Evolutionary conservation across 1,139 yeast genomes (phyloP), one percentile per base, ranked within the genome.

Genomic region (Fermentozyma sake): DNA sequence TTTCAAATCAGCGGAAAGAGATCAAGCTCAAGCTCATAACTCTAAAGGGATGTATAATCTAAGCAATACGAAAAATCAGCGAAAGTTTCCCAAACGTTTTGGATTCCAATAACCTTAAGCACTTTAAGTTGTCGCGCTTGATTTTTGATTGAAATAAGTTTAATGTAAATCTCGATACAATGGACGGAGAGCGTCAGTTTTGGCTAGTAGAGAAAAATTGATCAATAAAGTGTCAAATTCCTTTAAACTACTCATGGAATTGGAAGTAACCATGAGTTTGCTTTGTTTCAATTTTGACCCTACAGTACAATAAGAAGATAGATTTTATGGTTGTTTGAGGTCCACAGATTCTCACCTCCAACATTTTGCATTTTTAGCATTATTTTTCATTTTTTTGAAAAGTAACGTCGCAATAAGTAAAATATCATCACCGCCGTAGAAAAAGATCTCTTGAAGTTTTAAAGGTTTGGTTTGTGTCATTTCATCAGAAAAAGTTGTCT

Each of bases 261-360:
- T 81, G 36, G 89, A 81, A 44, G 57, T 77, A 18, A 75, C 85
- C 7, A 79, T 81, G 85, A 78, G 86, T 30, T 58, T 77, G 28
- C 56, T 81, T 17, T 77, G 83, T 41, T 76, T 76, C 39, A 59
- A 52, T 28, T 65, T 66, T 39, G 71, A 65, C 34, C 58, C 68
- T n/a, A 31, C 39, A 3, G 33, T 50, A n/a, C n/a, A n/a, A n/a
- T n/a, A n/a, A n/a, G n/a, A n/a, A n/a, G n/a, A n/a, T n/a, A n/a
- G n/a, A n/a, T n/a, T n/a, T n/a, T n/a, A n/a, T n/a, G n/a, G n/a
- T n/a, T n/a, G n/a, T n/a, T n/a, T n/a, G n/a, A n/a, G n/a, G n/a
- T n/a, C n/a, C n/a, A n/a, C n/a, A n/a, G n/a, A n/a, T n/a, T n/a
- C n/a, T n/a, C n/a, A n/a, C n/a, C n/a, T n/a, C n/a, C n/a, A n/a